These are phyloP conservation scores for Aspergillus hortae DNA, from an alignment of 2,329 filamentous ascomycete species.

Conservation along the genomic window DNA sequence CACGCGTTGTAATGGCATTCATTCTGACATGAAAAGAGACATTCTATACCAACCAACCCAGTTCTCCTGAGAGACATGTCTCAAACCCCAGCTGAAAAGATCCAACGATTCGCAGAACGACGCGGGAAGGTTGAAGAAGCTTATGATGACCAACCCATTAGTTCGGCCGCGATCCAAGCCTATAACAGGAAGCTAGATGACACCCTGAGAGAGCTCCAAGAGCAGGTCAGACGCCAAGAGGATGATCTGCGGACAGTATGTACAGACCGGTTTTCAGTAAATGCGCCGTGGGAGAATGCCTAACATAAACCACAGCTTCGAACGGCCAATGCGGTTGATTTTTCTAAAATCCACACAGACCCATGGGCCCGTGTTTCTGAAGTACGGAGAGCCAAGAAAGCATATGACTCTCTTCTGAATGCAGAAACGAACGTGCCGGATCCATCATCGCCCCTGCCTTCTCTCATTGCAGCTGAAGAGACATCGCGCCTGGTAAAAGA, in stretches of 20 bases:
- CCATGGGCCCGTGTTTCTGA: conserved; percentile 39
- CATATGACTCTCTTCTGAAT: conserved; percentile 62
- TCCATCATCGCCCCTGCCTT: conserved; percentile 65
- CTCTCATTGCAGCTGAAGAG: conserved; percentile 66
- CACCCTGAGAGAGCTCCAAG: conserved; percentile 65
- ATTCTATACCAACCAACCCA: background rate
- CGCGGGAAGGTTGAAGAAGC: conserved; percentile 34
- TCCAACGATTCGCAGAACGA: conserved; percentile 32
- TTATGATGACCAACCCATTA: conserved; percentile 26
- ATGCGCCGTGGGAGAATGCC: background rate
- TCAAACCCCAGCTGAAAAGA: conserved; percentile 29
- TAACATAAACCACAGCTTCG: conserved; percentile 30
- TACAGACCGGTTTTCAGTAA: background rate
- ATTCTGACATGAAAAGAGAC: background rate
- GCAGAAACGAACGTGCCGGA: conserved; percentile 64
- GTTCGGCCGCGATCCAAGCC: conserved; percentile 25
- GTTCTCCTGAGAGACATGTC: conserved; percentile 26
- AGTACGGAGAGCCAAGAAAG: conserved; percentile 55
- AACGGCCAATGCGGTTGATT: conserved; percentile 25
- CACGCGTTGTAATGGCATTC: no score
- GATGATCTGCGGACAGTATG: conserved; percentile 45
- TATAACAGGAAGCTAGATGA: conserved; percentile 53
- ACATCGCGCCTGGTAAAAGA: conserved; percentile 63
- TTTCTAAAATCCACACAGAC: conserved; percentile 27
- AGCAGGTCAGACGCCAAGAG: conserved; percentile 47